phyloP scores from a whole-genome alignment of 2,329 filamentous ascomycete genomes.

The Erysiphe pulchra region DNA sequence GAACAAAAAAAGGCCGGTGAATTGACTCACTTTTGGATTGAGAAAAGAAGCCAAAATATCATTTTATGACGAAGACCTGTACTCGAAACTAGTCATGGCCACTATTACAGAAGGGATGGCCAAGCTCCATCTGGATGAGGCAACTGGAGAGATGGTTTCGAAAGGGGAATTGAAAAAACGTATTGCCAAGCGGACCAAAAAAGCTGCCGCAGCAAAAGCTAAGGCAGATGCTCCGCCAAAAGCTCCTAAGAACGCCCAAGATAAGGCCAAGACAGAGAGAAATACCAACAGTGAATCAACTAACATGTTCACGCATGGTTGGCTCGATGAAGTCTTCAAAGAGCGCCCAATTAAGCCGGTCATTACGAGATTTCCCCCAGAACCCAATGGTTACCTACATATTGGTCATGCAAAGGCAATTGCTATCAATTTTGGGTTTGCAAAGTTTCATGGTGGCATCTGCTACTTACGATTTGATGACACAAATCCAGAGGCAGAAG shows the following conservation, averaged over 20 bases:
- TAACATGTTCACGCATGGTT: constrained; percentile 54
- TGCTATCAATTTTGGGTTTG: constrained; percentile 89
- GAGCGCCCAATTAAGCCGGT: constrained; percentile 35
- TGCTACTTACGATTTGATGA: constrained; percentile 71
- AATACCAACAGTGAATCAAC: constrained; percentile 4
- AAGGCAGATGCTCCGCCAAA: constrained; percentile 19
- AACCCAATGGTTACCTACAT: constrained; percentile 84
- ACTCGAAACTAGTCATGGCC: too few relatives aligned
- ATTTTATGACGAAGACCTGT: too few relatives aligned
- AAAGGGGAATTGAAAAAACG: constrained; percentile 38
- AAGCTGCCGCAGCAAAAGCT: constrained; percentile 25
- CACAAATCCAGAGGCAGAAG: constrained; percentile 82
- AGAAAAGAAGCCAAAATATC: too few relatives aligned
- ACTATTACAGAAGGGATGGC: constrained; percentile 18
- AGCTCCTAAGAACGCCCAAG: constrained; percentile 10
- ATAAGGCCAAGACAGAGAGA: constrained; percentile 10
- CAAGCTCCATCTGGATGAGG: constrained; percentile 34
- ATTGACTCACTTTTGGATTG: too few relatives aligned
- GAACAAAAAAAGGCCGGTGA: too few relatives aligned
- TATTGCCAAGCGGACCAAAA: constrained; percentile 30
- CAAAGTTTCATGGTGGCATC: constrained; percentile 49
- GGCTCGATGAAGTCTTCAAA: constrained; percentile 45
- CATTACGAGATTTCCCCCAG: constrained; percentile 53
- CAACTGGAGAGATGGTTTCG: constrained; percentile 39
- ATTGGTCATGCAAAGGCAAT: constrained; percentile 92